Percentiles rank a stretch among this genome's conserved stretches.
Evolutionary conservation across 2,329 filamentous ascomycete genomes (phyloP).

Genomic region (Aspergillus fumigatiaffinis): DNA sequence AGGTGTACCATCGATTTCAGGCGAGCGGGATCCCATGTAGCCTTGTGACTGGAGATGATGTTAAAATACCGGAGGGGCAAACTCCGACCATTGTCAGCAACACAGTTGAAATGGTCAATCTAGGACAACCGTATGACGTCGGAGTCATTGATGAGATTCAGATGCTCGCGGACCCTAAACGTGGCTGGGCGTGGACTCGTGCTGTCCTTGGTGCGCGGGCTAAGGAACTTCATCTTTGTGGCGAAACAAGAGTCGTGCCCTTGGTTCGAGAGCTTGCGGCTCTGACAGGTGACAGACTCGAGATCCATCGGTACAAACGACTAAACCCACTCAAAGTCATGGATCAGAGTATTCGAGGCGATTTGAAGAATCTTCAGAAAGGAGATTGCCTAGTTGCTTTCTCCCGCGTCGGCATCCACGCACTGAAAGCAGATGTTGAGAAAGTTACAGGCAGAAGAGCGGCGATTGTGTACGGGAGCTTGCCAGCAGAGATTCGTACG

Average conservation of each 20-base stretch:
- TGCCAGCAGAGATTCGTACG: conserved; percentile 89
- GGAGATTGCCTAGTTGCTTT: conserved; percentile 91
- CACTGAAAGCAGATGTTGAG: conserved; percentile 74
- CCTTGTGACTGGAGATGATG: conserved; percentile 87
- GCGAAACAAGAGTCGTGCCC: conserved; percentile 77
- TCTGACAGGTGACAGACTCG: conserved; percentile 73
- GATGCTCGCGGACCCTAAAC: conserved; percentile 77
- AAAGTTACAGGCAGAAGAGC: conserved; percentile 70
- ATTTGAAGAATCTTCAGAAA: conserved; percentile 68
- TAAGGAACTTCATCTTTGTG: conserved; percentile 87
- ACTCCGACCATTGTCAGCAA: conserved; percentile 66
- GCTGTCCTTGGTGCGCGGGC: conserved; percentile 83
- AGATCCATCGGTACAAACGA: conserved; percentile 78
- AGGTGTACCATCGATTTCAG: conserved; percentile 84
- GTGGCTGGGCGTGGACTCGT: conserved; percentile 93
- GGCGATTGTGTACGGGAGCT: conserved; percentile 85
- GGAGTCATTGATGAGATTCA: conserved; percentile 98
- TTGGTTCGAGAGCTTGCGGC: conserved; percentile 74
- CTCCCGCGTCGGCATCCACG: conserved; percentile 75
- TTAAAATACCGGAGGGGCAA: conserved; percentile 62
- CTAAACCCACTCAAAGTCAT: conserved; percentile 73
- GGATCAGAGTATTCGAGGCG: conserved; percentile 57
- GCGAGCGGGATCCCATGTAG: conserved; percentile 73
- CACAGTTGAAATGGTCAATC: conserved; percentile 84
- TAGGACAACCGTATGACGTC: conserved; percentile 65